Evolutionary conservation across 2,329 filamentous ascomycete species (phyloP).

Genomic region (Didymella lethalis): DNA sequence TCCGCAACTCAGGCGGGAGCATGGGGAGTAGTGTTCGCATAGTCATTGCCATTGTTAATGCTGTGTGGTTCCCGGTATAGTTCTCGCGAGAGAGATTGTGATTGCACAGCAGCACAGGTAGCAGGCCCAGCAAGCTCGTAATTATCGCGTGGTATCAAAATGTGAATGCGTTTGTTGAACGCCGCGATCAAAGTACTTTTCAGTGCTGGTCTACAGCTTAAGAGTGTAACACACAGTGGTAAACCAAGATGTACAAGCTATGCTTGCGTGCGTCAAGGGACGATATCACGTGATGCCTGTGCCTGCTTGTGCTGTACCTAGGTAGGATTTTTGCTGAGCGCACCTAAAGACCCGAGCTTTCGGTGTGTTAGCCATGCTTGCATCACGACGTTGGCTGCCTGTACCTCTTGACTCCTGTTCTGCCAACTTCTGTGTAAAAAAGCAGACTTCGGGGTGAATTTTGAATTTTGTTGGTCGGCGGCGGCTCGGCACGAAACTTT

Average conservation of each 20-base stretch:
- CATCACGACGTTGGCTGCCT: conserved; percentile 9
- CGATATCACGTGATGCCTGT: conserved; percentile 16
- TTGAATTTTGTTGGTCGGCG: conserved; percentile 18
- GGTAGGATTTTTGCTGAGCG: neutral
- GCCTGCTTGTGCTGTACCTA: neutral
- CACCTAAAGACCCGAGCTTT: conserved; percentile 12
- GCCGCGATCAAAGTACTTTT: neutral
- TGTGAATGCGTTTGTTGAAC: neutral
- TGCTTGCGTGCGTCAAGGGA: conserved; percentile 9
- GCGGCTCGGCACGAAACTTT: conserved; percentile 21
- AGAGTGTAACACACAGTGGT: conserved; percentile 14
- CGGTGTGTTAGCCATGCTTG: conserved; percentile 17
- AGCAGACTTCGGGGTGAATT: conserved; percentile 14
- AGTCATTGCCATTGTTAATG: conserved; percentile 1
- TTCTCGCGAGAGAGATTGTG: neutral
- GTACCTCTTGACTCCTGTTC: conserved; percentile 15
- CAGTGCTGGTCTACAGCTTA: conserved; percentile 6
- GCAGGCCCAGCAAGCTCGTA: neutral
- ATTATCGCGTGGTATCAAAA: conserved; percentile 6
- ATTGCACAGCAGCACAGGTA: neutral
- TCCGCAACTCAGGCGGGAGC: conserved; percentile 44
- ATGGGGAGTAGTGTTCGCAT: conserved; percentile 31
- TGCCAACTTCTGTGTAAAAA: conserved; percentile 13
- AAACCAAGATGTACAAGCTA: conserved; percentile 9
- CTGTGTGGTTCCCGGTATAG: no score